Percentiles rank a stretch among this genome's conserved stretches.
phyloP scores from a whole-genome alignment of 352 stramenopile species.

The Pythium monospermum region DNA sequence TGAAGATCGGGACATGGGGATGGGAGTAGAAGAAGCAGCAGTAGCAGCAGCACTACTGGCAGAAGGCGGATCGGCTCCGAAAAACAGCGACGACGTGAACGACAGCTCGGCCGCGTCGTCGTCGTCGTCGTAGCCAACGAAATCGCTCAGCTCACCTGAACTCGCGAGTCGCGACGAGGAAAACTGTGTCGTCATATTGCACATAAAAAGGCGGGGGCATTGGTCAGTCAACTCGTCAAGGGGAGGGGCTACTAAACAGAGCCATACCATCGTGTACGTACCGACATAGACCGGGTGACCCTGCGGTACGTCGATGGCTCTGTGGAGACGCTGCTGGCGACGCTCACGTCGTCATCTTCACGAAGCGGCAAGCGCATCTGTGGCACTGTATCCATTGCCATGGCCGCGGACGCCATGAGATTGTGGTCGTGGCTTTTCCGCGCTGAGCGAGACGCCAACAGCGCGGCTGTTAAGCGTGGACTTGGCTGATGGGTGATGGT shows the following conservation, averaged over 20 bases:
- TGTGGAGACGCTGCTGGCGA: conserved; percentile 60
- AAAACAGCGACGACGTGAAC: conserved; percentile 27
- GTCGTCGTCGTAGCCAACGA: conserved; percentile 50
- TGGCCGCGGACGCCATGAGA: conserved; percentile 6
- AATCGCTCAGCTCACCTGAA: conserved; percentile 44
- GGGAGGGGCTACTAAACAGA: too few relatives aligned
- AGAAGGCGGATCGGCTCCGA: too few relatives aligned
- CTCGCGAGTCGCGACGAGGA: conserved; percentile 27
- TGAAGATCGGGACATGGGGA: too few relatives aligned
- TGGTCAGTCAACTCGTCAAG: too few relatives aligned
- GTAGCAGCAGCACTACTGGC: too few relatives aligned
- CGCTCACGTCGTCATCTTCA: conserved; percentile 34
- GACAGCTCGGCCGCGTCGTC: conserved; percentile 23
- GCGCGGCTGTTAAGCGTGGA: conserved; percentile 37
- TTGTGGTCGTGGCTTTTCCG: conserved; percentile 22
- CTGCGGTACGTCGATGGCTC: conserved; percentile 47
- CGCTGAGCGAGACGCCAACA: conserved; percentile 36
- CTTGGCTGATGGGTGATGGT: conserved; percentile 28
- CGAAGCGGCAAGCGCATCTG: not conserved
- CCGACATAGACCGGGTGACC: conserved; percentile 46
- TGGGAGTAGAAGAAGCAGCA: too few relatives aligned
- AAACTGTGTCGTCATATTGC: too few relatives aligned
- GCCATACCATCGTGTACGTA: conserved; percentile 29
- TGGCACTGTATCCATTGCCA: too few relatives aligned
- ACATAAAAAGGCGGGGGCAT: too few relatives aligned